Conservation (phyloP, 179 eudicot species). For the Nepenthes alata region DNA sequence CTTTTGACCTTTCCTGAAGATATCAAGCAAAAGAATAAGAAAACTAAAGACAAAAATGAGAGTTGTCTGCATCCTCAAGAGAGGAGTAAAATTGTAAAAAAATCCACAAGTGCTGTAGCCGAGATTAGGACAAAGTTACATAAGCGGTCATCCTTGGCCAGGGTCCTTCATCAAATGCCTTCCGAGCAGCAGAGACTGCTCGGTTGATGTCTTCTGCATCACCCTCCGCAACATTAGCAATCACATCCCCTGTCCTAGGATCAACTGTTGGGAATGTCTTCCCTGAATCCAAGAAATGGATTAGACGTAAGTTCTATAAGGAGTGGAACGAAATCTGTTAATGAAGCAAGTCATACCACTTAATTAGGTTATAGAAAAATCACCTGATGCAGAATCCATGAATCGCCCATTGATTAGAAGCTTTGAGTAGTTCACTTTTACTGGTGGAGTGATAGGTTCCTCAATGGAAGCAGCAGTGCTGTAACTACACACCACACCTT, state of each 20-base stretch:
- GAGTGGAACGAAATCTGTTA: neutral
- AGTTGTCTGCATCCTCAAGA: neutral
- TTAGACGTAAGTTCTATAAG: neutral
- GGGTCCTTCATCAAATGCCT: conserved; percentile 46
- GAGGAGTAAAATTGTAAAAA: neutral
- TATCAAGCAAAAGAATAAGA: neutral
- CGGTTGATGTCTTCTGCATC: conserved; percentile 36
- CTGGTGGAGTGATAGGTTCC: conserved; percentile 45
- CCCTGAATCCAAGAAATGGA: conserved; percentile 15
- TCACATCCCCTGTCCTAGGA: conserved; percentile 38
- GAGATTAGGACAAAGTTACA: conserved; percentile 12
- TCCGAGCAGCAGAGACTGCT: conserved; percentile 42
- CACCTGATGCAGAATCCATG: conserved; percentile 61
- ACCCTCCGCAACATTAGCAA: conserved; percentile 37
- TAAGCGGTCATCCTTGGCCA: conserved; percentile 50
- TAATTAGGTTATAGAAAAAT: neutral
- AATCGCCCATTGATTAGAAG: conserved; percentile 54
- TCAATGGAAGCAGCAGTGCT: conserved; percentile 39
- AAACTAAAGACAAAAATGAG: neutral
- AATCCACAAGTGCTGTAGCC: neutral
- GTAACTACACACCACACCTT: conserved; percentile 18
- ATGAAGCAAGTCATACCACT: neutral
- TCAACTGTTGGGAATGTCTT: conserved; percentile 29
- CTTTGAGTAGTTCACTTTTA: conserved; percentile 30
- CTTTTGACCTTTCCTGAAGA: conserved; percentile 28